Evolutionary conservation across 2,329 filamentous ascomycete genomes (phyloP), one percentile per base, ranked within the genome.

Genomic region (Paracorniculantispora psalliotae): DNA sequence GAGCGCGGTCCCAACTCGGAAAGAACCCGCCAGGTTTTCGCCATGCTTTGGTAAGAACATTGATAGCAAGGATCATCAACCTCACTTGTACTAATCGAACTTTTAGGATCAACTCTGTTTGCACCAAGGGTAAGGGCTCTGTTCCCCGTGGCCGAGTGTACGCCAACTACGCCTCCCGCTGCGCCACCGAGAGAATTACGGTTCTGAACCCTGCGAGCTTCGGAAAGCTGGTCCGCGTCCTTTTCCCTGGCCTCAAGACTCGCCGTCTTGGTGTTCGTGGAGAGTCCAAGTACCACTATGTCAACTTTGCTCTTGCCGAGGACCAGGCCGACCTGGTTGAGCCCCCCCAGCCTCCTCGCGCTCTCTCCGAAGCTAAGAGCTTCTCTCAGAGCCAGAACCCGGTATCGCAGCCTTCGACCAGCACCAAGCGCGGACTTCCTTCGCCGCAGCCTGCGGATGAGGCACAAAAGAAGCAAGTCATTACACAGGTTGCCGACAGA

Each of bases 221-320:
- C 74, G 94, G 94, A 59, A 99, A 99, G 74, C 84, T 99, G 46
- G 94, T 99, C 35, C 87, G 94, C 33, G 93, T 99, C 41, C 89
- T 99, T 54, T 99, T 97, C 67, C 93, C 94, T 0, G 93, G 92
- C 44, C 87, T 99, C 23, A 93, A 96, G 74, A 99, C 94, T 33
- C 84, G 94, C 61, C 85, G 94, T 63, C 80, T 99, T 13, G 94
- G 94, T 63, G 92, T 97, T 49, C 86, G 94, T 56, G 94, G 94
- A 63, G 93, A 97, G 76, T 99, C 94, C 15, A 99, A 99, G 72
- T 99, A 99, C 72, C 94, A 99, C 73, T 99, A 99, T 68, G 85
- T 88, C 49, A 86, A 87, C 68, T 88, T 88, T 66, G 77, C 77
- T 13, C 73, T 88, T 53, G 74, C 77, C 44, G 84, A 87, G 53